Evolutionary conservation across 192 early-diverging fungal genomes (phyloP).

Genomic region (Spinellus fusiger): DNA sequence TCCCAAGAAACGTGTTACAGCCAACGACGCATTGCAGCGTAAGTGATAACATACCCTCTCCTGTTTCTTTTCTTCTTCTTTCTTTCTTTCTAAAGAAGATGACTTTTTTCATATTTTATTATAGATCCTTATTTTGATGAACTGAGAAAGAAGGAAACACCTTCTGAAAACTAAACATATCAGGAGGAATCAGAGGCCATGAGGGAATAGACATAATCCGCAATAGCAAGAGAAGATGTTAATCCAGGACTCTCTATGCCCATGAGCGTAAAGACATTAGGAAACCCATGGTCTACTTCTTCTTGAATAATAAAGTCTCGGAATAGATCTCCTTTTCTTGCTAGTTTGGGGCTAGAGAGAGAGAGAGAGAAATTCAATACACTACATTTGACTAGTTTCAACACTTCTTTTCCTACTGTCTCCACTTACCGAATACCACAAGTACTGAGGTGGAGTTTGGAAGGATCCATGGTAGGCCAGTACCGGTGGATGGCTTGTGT

Average conservation of each 20-base stretch:
- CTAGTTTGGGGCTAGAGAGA: slow-evolving; percentile 74
- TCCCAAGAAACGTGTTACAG: slow-evolving; percentile 75
- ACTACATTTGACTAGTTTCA: too few species aligned
- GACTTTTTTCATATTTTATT: neutral
- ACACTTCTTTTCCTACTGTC: too few species aligned
- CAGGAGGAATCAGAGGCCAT: too few species aligned
- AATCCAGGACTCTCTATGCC: slow-evolving; percentile 88
- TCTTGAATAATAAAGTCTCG: slow-evolving; percentile 73
- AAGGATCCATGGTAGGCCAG: slow-evolving; percentile 48
- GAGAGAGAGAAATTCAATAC: too few species aligned
- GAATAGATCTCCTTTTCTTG: slow-evolving; percentile 62
- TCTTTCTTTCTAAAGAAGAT: neutral
- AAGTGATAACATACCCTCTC: neutral
- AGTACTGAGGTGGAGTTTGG: slow-evolving; percentile 64
- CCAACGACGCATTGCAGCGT: slow-evolving; percentile 63
- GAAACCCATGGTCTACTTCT: slow-evolving; percentile 38
- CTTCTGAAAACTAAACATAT: too few species aligned
- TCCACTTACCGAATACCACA: slow-evolving; percentile 64
- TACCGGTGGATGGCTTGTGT: slow-evolving; percentile 54
- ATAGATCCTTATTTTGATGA: slow-evolving; percentile 39
- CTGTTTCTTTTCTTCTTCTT: neutral
- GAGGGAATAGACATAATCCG: slow-evolving; percentile 46
- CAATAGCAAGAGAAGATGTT: slow-evolving; percentile 78
- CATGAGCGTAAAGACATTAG: slow-evolving; percentile 65
- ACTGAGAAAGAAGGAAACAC: slow-evolving; percentile 20